phyloP scores from a whole-genome alignment of 2,329 filamentous ascomycete species.

The Didymosphaeria variabile region DNA sequence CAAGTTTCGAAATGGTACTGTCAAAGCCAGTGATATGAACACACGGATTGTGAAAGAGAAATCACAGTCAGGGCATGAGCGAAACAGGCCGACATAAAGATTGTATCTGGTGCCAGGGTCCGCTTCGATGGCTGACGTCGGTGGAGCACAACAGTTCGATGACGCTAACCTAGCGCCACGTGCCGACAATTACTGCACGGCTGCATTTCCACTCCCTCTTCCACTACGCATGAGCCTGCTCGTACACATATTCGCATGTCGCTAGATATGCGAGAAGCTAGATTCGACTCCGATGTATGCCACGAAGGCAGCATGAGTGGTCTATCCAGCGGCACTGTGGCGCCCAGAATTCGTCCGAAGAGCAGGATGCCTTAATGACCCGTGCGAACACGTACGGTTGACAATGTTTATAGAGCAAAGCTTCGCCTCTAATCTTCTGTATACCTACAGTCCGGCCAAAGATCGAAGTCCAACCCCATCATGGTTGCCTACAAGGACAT shows the following conservation, averaged over 20 bases:
- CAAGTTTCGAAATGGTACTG: not conserved
- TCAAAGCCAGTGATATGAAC: not conserved
- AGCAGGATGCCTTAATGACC: not conserved
- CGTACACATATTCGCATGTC: not conserved
- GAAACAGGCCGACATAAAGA: not conserved
- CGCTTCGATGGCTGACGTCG: constrained; percentile 7
- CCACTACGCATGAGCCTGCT: not conserved
- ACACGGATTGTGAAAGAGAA: not conserved
- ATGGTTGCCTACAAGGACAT: constrained; percentile 14
- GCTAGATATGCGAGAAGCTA: too few species aligned
- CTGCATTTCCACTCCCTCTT: not conserved
- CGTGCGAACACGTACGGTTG: not conserved
- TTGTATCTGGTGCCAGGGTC: constrained; percentile 3
- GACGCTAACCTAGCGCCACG: constrained; percentile 3
- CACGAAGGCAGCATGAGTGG: not conserved
- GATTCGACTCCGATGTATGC: not conserved
- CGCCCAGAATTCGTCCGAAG: not conserved
- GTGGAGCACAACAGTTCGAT: not conserved
- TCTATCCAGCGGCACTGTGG: too few species aligned
- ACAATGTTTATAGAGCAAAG: not conserved
- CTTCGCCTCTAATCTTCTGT: not conserved
- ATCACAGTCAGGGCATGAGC: not conserved
- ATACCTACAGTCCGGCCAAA: not conserved
- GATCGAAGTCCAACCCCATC: not conserved
- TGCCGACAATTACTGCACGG: not conserved